Conservation (phyloP, 1,139 yeast species). For the Pichia sp. region DNA sequence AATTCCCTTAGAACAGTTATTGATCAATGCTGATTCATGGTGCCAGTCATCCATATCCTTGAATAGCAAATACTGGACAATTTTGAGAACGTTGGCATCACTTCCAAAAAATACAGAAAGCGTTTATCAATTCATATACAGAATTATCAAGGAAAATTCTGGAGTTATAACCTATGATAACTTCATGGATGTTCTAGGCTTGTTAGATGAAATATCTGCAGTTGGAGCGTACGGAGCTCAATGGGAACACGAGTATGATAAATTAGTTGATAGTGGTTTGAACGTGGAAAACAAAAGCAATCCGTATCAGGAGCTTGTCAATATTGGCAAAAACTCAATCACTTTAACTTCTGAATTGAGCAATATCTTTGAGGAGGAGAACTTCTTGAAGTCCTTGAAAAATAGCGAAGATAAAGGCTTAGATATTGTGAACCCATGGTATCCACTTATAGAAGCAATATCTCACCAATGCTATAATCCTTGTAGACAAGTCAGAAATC, state of each 20-base stretch:
- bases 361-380: conserved; percentile 27
- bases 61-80: conserved; percentile 56
- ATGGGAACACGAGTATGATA: conserved; percentile 58
- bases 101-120: conserved; percentile 43
- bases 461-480: conserved; percentile 89
- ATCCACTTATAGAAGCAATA: conserved; percentile 66
- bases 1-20: conserved; percentile 45
- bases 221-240: conserved; percentile 77
- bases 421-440: conserved; percentile 27
- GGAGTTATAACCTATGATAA: conserved; percentile 39
- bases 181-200: conserved; percentile 58
- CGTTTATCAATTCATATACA: conserved; percentile 45
- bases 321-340: conserved; percentile 55
- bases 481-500: conserved; percentile 64
- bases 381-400: conserved; percentile 28
- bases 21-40: conserved; percentile 43
- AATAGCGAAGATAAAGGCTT: conserved; percentile 8
- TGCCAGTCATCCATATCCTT: conserved; percentile 31
- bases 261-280: conserved; percentile 35
- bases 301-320: conserved; percentile 47
- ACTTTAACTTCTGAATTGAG: conserved; percentile 48
- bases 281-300: conserved; percentile 37
- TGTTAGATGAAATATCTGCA: conserved; percentile 74
- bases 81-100: conserved; percentile 52
- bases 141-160: conserved; percentile 35